Conservation (phyloP, 208 protist species). For the Trichomonas tenax region DNA sequence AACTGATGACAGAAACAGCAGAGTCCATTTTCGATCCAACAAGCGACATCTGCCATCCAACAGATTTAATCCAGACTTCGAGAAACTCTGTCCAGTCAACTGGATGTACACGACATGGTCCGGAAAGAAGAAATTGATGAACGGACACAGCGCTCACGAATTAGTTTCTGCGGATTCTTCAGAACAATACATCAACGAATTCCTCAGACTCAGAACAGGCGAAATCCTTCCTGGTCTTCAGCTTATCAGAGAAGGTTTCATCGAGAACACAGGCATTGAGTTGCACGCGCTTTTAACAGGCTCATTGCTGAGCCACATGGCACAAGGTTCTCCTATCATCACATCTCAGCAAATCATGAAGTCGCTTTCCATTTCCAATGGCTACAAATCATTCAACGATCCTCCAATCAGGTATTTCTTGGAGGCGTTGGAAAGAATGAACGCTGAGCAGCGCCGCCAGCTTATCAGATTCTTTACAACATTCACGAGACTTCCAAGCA, state of each 20-base stretch:
- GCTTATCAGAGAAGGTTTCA: background rate
- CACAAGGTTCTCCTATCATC: background rate
- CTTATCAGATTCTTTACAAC: background rate
- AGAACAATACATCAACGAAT: background rate
- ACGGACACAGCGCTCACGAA: background rate
- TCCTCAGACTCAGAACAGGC: background rate
- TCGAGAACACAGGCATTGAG: background rate
- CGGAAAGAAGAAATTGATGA: background rate
- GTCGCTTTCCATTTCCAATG: background rate
- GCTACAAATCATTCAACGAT: background rate
- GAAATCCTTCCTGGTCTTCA: background rate
- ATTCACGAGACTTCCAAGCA: background rate
- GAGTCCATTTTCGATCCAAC: background rate
- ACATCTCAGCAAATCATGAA: background rate
- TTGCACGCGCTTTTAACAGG: background rate
- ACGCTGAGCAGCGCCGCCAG: background rate
- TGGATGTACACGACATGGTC: background rate
- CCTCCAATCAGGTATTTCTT: background rate
- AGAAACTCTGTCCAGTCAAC: background rate
- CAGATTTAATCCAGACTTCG: background rate
- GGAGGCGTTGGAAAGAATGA: background rate
- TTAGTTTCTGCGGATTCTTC: background rate
- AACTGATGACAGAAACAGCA: constrained; percentile 7
- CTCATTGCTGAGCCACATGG: background rate
- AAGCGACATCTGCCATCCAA: background rate